Conservation (phyloP, 1,284 basidiomycete species). For the Gomphus sp. region DNA sequence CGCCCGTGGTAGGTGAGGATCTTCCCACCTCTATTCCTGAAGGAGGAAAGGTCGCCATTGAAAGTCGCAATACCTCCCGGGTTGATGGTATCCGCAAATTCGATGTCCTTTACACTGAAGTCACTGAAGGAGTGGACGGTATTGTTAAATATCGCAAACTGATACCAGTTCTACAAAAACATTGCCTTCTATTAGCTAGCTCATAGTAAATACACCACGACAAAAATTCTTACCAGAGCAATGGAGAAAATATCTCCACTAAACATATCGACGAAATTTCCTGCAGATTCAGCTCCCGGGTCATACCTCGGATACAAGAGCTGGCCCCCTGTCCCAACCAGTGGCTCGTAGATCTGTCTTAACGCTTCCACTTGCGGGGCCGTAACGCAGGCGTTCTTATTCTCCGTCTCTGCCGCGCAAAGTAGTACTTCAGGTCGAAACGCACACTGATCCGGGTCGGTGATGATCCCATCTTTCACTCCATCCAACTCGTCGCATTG, state of each 20-base stretch:
- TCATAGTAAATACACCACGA: slow-evolving; percentile 19
- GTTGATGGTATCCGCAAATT: slow-evolving; percentile 4
- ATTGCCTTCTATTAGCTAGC: no score
- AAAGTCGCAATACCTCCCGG: slow-evolving; percentile 14
- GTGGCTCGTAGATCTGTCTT: slow-evolving; percentile 22
- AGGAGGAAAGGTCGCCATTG: no score
- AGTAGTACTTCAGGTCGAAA: no score
- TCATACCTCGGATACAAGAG: slow-evolving; percentile 20
- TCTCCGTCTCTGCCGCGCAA: slow-evolving; percentile 16
- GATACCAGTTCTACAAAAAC: slow-evolving; percentile 13
- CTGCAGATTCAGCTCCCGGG: slow-evolving; percentile 3
- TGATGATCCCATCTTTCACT: no score
- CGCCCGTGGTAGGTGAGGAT: no score
- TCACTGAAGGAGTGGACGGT: slow-evolving; percentile 8
- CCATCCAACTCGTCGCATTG: no score
- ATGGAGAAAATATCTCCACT: not conserved
- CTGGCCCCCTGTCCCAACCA: slow-evolving; percentile 23
- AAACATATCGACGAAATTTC: slow-evolving; percentile 1
- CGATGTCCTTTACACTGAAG: slow-evolving; percentile 9
- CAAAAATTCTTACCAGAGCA: slow-evolving; percentile 5
- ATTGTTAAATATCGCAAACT: slow-evolving; percentile 12
- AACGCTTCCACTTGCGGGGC: no score
- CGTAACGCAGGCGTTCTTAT: slow-evolving; percentile 23
- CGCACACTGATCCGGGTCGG: no score
- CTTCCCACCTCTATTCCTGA: slow-evolving; percentile 17